Base-by-base conservation (phyloP, 164 flowering plant species). In the Paratinospora sagittata region DNA sequence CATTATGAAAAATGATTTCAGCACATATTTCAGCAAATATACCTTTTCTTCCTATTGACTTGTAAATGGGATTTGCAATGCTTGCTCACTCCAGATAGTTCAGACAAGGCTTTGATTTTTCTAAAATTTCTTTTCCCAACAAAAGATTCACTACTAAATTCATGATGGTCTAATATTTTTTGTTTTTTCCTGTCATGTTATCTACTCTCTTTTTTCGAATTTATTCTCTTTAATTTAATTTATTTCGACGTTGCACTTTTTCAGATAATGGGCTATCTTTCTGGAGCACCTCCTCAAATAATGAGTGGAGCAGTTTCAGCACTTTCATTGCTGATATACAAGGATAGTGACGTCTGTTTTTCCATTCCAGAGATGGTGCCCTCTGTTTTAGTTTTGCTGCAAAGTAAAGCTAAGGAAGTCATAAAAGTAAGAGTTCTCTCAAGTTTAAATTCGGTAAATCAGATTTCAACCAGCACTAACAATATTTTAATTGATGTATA, bases 301-400 rank as follows among this genome's bases (percentile, higher is more conserved):
- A 91, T 78, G 76, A 95, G 97, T 78, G 99, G 89, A 75, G 97
- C 94, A 63, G 86, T 95, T 30, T 88, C 99, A 77, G 98, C 90
- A 27, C 83, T 95, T 39, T 95, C 99, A 24, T 77, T 90, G 67
- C 77, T 95, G 70, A 81, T 92, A n/a, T 84, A 87, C 74, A 80
- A 81, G 49, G 91, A 92, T 41, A 71, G 82, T 14, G 78, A 84
- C 34, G 70, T 87, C 41, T 87, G 90, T 76, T 71, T 84, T 70
- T 82, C 79, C 14, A 74, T 84, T 37, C 93, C 97, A 21, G 91
- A 88, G 55, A 77, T 92, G 47, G 78, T 95, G 39, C 89, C 96
- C 21, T 83, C 96, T 69, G 77, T 91, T 66, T 73, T 86, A 74
- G 74, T 80, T 67, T 83, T 92, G 86, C 84, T 95, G 49, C 86